phyloP scores from a whole-genome alignment of 352 stramenopile species.

The Plasmopara muralis region DNA sequence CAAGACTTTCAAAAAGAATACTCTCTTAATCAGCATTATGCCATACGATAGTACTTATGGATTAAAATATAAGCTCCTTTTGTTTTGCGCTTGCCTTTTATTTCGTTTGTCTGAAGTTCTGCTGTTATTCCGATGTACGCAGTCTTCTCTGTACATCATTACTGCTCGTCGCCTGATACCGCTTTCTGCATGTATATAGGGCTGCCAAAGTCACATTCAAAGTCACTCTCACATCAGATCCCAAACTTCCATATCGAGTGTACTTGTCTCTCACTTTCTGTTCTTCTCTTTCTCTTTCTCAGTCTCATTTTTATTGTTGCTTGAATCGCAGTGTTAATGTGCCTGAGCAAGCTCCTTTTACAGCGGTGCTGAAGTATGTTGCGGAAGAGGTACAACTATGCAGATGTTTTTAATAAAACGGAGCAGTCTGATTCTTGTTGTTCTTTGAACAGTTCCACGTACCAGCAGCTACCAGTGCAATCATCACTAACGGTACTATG shows the following conservation, averaged over 20 bases:
- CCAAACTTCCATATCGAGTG: constrained; percentile 79
- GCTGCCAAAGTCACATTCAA: constrained; percentile 82
- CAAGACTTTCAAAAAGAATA: no score
- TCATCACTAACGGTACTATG: constrained; percentile 74
- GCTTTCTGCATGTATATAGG: constrained; percentile 17
- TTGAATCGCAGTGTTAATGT: constrained; percentile 51
- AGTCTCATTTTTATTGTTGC: neutral
- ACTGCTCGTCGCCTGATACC: constrained; percentile 2
- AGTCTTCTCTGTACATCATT: neutral
- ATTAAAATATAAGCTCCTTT: constrained; percentile 5
- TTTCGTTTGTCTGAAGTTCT: neutral
- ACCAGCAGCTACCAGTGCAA: constrained; percentile 71
- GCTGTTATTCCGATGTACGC: constrained; percentile 12
- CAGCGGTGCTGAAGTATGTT: constrained; percentile 79
- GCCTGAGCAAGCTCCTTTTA: constrained; percentile 77
- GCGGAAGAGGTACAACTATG: constrained; percentile 53
- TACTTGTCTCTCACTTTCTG: constrained; percentile 16
- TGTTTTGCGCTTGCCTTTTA: constrained; percentile 1
- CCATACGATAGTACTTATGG: constrained; percentile 1
- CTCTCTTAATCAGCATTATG: constrained; percentile 7
- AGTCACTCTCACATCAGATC: constrained; percentile 83
- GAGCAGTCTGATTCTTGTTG: constrained; percentile 1
- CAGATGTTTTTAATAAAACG: neutral
- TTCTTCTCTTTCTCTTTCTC: neutral
- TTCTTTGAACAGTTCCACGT: constrained; percentile 58